phyloP scores from a whole-genome alignment of 352 stramenopile genomes.

The Phytophthora hibernalis region DNA sequence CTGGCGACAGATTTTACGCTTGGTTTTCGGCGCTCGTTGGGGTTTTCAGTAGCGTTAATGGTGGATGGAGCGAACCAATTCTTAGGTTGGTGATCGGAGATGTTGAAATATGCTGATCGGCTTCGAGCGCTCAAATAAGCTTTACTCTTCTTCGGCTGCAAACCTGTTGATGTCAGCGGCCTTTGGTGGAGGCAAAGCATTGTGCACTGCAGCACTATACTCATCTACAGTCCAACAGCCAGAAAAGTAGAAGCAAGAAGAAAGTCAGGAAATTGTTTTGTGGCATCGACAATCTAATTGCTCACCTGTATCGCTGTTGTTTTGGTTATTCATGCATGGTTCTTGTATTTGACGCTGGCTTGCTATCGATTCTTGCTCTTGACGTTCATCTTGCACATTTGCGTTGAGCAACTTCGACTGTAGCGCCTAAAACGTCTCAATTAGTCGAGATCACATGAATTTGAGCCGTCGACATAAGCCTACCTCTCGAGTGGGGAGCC shows the following conservation, averaged over 20 bases:
- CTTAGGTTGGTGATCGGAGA: conserved; percentile 20
- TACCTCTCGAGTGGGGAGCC: conserved; percentile 7
- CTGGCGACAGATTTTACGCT: conserved; percentile 16
- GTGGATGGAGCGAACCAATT: conserved; percentile 37
- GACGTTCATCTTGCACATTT: conserved; percentile 4
- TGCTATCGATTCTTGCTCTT: conserved; percentile 3
- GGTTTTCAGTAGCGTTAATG: background rate
- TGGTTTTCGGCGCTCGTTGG: conserved; percentile 7
- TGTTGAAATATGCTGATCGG: conserved; percentile 18
- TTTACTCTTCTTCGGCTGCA: conserved; percentile 28
- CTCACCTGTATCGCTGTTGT: conserved; percentile 16
- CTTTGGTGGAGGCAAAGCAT: conserved; percentile 30
- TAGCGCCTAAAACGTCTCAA: conserved; percentile 7
- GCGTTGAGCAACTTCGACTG: conserved; percentile 22
- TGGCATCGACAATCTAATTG: background rate
- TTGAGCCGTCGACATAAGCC: background rate
- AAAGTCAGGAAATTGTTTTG: conserved; percentile 1
- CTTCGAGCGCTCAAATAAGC: conserved; percentile 16
- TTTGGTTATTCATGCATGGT: conserved; percentile 15
- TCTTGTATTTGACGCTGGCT: conserved; percentile 8
- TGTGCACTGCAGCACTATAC: conserved; percentile 21
- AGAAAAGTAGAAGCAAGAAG: background rate
- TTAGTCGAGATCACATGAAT: background rate
- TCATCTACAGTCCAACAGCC: conserved; percentile 1
- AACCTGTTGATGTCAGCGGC: conserved; percentile 20